phyloP scores from a whole-genome alignment of 2,329 filamentous ascomycete genomes.

The Coniochaeta pulveracea region DNA sequence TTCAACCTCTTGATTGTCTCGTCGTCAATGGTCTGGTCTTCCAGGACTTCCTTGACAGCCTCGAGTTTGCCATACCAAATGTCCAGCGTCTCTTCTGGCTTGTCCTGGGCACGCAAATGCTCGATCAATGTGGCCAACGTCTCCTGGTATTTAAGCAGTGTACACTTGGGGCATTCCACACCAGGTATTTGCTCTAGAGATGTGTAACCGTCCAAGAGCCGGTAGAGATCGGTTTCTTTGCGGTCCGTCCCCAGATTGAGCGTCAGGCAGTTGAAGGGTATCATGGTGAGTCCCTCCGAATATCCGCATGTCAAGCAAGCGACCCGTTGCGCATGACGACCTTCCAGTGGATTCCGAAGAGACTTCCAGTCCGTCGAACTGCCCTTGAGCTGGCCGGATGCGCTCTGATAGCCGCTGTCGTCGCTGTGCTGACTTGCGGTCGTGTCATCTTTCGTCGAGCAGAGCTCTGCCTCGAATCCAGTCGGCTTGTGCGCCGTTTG shows the following conservation, averaged over 20 bases:
- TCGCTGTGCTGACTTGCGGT: conserved; percentile 38
- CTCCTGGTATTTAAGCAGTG: conserved; percentile 48
- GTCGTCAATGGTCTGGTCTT: conserved; percentile 71
- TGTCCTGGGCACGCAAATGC: conserved; percentile 20
- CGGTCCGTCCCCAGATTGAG: conserved; percentile 61
- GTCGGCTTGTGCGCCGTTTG: conserved; percentile 18
- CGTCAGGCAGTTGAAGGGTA: conserved; percentile 88
- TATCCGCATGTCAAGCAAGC: conserved; percentile 78
- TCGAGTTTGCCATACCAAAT: conserved; percentile 45
- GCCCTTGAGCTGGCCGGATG: no score
- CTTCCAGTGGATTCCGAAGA: conserved; percentile 71
- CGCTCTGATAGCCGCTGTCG: conserved; percentile 45
- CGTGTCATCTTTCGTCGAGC: conserved; percentile 26
- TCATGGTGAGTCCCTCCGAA: conserved; percentile 80
- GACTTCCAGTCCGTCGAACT: conserved; percentile 24
- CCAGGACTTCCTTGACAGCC: conserved; percentile 58
- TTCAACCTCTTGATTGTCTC: conserved; percentile 43
- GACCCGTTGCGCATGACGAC: conserved; percentile 76
- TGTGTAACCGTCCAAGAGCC: conserved; percentile 77
- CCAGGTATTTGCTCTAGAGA: conserved; percentile 76
- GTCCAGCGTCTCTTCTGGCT: conserved; percentile 37
- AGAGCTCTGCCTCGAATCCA: conserved; percentile 27
- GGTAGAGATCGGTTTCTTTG: conserved; percentile 56
- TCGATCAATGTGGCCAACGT: conserved; percentile 36
- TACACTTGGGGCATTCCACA: conserved; percentile 87